phyloP scores from a whole-genome alignment of 2,329 filamentous ascomycete genomes.

The Exophiala alcalophila region DNA sequence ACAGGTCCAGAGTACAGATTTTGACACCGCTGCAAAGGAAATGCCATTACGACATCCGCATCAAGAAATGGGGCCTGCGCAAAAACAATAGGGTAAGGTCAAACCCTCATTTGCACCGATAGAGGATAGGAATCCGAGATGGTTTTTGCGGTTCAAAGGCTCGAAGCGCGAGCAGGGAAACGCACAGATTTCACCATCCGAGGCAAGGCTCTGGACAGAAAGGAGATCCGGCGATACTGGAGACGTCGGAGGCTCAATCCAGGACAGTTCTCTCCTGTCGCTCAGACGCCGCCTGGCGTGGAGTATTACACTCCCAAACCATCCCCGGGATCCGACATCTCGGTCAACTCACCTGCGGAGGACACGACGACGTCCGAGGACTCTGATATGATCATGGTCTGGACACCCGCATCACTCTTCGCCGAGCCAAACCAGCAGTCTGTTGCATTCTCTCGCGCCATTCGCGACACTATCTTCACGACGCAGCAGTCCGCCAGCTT shows the following conservation, averaged over 20 bases:
- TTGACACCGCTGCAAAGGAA: not conserved
- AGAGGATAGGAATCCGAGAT: constrained; percentile 4
- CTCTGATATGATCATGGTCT: not conserved
- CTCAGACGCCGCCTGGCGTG: constrained; percentile 2
- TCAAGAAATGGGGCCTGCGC: constrained; percentile 5
- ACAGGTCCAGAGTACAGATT: too few species aligned
- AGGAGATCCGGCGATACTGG: constrained; percentile 4
- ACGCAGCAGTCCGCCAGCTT: not conserved
- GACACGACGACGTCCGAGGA: not conserved
- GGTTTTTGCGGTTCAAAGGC: constrained; percentile 4
- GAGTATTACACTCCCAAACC: constrained; percentile 7
- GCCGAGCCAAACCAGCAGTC: too few species aligned
- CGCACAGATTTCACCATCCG: constrained; percentile 3
- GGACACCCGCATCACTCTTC: not conserved
- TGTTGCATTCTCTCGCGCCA: too few species aligned
- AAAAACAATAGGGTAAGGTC: constrained; percentile 4
- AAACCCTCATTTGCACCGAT: too few species aligned
- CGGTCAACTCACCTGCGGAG: not conserved
- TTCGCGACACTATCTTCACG: too few species aligned
- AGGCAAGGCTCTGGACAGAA: not conserved
- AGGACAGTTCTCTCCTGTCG: not conserved
- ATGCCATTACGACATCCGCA: constrained; percentile 2
- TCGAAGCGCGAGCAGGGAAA: not conserved
- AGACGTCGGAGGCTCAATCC: not conserved
- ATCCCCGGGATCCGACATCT: not conserved